Evolutionary conservation across 768 basidiomycete genomes (phyloP), one percentile per base, ranked within the genome.

Genomic region (Leccinum ochraceum): DNA sequence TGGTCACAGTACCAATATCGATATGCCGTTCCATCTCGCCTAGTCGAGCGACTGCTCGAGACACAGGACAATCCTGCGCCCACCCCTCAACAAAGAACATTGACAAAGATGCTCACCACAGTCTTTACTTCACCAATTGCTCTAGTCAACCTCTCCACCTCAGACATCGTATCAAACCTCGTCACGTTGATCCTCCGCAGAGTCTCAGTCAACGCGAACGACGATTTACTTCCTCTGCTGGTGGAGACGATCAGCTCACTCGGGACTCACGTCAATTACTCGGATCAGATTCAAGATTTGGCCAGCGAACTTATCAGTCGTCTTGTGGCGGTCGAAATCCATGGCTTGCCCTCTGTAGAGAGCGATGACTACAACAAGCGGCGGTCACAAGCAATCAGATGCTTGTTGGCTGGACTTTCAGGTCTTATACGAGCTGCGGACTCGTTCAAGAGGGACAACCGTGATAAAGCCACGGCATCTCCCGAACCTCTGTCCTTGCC

Each of bases 1-100:
- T 95, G 92, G 90, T 84, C 91, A 6, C 92, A 91, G 69, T 93
- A 95, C 64, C 95, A 95, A 71, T 95, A 95, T 74, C 89, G 95
- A 26, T 96, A 92, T 68, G 89, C 89, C 26, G 85, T 97, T 7
- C 92, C 95, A 3, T 91, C 92, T 1, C 84, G 87, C 70, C 77
- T 96, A 4, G 86, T 96, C 13, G 94, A 95, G 67, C 82, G 83
- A 26, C 81, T 97, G 4, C 79, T 86, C 22, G 81, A 84, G 62
- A 81, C 80, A 51, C 87, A 84, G 67, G 89, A 90, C 57, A 68
- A 76, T 0, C 69, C 80, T 0, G 67, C 76, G 37, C 73, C 81
- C 8, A 79, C 80, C 3, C 64, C 77, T 36, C 76, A 87, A 57
- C 89, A 89, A 53, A 79, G 75, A 53, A 80, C 91, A 0, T 75